Conservation (phyloP, 495 filamentous ascomycete genomes). For the Antarctomyces pellizariae region DNA sequence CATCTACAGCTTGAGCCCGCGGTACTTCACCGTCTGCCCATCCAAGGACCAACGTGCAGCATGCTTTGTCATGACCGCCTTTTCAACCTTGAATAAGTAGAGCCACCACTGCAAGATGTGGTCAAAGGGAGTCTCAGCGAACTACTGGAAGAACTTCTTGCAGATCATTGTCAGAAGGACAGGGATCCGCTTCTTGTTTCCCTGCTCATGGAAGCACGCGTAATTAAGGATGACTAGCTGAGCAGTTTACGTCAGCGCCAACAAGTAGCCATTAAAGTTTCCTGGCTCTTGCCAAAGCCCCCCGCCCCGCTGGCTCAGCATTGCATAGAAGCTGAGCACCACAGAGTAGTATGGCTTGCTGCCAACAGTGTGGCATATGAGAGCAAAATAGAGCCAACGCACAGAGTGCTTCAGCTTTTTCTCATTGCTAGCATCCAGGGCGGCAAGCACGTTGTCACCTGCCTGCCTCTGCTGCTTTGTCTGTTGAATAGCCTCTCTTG, state of each 20-base stretch:
- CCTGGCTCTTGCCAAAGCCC: slow-evolving; percentile 5
- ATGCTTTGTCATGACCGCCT: slow-evolving; percentile 4
- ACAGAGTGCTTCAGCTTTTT: slow-evolving; percentile 7
- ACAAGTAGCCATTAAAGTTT: slow-evolving; percentile 6
- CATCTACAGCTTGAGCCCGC: slow-evolving; percentile 3
- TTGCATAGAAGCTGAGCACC: slow-evolving; percentile 5
- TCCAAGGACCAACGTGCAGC: slow-evolving; percentile 5
- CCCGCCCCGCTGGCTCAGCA: too few species aligned
- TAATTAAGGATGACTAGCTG: slow-evolving; percentile 5
- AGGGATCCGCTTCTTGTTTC: slow-evolving; percentile 3
- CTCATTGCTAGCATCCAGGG: slow-evolving; percentile 2
- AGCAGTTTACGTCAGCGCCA: slow-evolving; percentile 4
- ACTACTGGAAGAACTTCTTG: slow-evolving; percentile 7
- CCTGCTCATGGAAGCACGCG: slow-evolving; percentile 4
- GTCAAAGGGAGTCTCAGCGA: slow-evolving; percentile 6
- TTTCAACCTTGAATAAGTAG: slow-evolving; percentile 5
- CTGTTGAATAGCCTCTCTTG: slow-evolving; percentile 2
- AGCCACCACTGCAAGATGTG: slow-evolving; percentile 6
- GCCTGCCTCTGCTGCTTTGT: slow-evolving; percentile 1
- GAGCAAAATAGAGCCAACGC: slow-evolving; percentile 4
- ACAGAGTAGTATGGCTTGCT: slow-evolving; percentile 4
- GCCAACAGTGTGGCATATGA: slow-evolving; percentile 5
- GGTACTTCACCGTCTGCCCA: slow-evolving; percentile 4
- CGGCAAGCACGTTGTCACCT: slow-evolving; percentile 2
- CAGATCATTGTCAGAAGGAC: slow-evolving; percentile 5